These are phyloP conservation scores for Capsella bursapastoris DNA, from an alignment of 345 rosid genomes.

Conservation along the genomic window DNA sequence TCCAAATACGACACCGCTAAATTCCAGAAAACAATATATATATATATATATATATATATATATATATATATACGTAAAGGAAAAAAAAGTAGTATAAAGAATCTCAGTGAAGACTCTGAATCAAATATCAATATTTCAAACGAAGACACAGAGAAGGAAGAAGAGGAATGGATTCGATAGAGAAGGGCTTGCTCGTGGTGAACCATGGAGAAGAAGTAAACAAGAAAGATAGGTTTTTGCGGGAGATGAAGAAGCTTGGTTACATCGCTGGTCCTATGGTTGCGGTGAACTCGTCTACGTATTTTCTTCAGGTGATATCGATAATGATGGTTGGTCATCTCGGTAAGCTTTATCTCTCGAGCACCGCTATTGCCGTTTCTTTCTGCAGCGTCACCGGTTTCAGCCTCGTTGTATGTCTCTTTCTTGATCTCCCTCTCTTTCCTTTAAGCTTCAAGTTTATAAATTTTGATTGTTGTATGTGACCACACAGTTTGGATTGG, in stretches of 20 bases:
- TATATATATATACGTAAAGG: neutral
- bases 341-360: constrained; percentile 71
- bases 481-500: constrained; percentile 73
- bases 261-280: constrained; percentile 74
- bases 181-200: constrained; percentile 40
- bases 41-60: neutral
- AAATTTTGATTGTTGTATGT: too few relatives aligned
- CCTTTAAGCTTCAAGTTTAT: neutral
- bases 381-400: constrained; percentile 75
- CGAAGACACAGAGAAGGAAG: neutral
- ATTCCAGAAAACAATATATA: neutral
- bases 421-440: neutral
- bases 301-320: constrained; percentile 61
- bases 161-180: constrained; percentile 41
- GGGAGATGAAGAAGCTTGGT: constrained; percentile 57
- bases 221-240: constrained; percentile 28
- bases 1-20: constrained; percentile 28
- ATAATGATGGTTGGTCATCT: constrained; percentile 85
- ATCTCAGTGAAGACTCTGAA: neutral
- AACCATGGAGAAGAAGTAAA: constrained; percentile 20
- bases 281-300: constrained; percentile 61
- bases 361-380: constrained; percentile 80
- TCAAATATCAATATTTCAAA: constrained; percentile 27
- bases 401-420: constrained; percentile 62
- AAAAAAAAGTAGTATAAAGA: neutral